Base-by-base conservation (phyloP, 805 yeast genomes). In the Nematodospora valgi region DNA sequence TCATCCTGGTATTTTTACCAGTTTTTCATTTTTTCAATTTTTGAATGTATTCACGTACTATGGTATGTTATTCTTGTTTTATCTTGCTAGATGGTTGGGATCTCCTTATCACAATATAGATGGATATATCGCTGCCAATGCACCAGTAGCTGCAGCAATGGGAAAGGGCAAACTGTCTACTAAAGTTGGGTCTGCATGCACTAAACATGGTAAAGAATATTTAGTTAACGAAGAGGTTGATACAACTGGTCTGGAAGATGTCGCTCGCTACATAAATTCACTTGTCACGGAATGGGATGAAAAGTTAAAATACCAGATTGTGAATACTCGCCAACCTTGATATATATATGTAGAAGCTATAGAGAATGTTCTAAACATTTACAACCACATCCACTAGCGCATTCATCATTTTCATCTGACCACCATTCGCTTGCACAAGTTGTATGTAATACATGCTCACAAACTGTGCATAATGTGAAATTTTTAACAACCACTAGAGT, bases 1-100 rank as follows among this genome's bases (percentile, higher is more conserved):
- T 4, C 96, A 93, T 41, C 99, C 99, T 0, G 98, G 99, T 12
- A 86, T 93, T 18, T 88, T 93, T 59, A 82, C 82, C 15, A 82
- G 94, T 35, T 81, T 81, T 42, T 82, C 94, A 3, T 87, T 86
- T 48, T 79, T 75, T 58, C 76, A 79, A 47, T 85, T 74, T 48
- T 71, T 93, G 54, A 88, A 87, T 53, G 59, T 83, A 4, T 68
- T 89, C 56, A 82, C 95, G 1, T 86, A 78, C 53, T 78, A 83
- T 45, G 94, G 95, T 9, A 93, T 93, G 98, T 52, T 87, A 39
- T 43, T 80, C 30, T 66, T 89, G 54, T 93, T 93, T 53, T 88
- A 87, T 57, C 27, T 88, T 6, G 94, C 96, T 7, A 74, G 98
- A 45, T 67, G 72, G 45, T 52, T 78, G 19, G 98, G 98, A 2